Conservation (phyloP, 2,329 filamentous ascomycete genomes). For the Stylonectria norvegica region DNA sequence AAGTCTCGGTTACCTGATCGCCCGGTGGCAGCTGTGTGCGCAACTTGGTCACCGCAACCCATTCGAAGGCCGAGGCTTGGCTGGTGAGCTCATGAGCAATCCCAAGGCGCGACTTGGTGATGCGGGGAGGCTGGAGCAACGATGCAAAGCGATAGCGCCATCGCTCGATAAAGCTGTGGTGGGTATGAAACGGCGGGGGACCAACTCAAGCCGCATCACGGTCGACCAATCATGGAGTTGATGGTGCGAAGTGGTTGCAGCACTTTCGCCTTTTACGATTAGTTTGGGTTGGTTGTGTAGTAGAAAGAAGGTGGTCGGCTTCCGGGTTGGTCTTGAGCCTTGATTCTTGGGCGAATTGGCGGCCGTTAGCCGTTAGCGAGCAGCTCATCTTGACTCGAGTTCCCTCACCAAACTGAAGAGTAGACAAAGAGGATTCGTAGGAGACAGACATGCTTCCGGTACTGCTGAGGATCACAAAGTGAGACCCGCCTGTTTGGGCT, state of each 20-base stretch:
- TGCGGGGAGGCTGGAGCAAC: conserved; percentile 11
- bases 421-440: too few species aligned
- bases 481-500: too few species aligned
- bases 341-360: too few species aligned
- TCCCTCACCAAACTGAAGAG: too few species aligned
- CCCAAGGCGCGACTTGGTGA: not conserved
- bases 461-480: too few species aligned
- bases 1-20: conserved; percentile 17
- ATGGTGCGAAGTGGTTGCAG: conserved; percentile 13
- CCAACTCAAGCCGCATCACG: conserved; percentile 9
- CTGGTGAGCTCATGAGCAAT: not conserved
- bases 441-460: too few species aligned
- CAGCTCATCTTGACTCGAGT: too few species aligned
- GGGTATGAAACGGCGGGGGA: conserved; percentile 12
- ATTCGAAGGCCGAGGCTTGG: conserved; percentile 15
- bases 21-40: conserved; percentile 4
- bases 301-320: too few species aligned
- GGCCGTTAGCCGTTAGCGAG: too few species aligned
- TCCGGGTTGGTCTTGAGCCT: too few species aligned
- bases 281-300: too few species aligned
- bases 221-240: conserved; percentile 15
- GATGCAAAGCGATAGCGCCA: conserved; percentile 3
- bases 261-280: too few species aligned
- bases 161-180: conserved; percentile 17
- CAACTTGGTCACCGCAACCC: conserved; percentile 17